A percentile compares a stretch with the other conserved stretches of the same genome.
phyloP scores from a whole-genome alignment of 352 stramenopile genomes.

The Phytophthora agathidicida region DNA sequence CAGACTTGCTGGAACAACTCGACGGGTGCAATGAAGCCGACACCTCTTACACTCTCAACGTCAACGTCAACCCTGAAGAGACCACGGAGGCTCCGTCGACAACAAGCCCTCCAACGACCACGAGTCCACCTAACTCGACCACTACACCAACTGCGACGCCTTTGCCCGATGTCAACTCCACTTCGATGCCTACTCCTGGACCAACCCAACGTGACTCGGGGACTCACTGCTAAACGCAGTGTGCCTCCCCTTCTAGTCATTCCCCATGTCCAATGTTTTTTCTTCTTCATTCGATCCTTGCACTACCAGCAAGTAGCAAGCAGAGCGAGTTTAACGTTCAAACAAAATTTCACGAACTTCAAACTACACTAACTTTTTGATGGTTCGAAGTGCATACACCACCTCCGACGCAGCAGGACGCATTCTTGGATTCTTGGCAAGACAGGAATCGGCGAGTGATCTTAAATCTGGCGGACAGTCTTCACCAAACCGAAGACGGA shows the following conservation, averaged over 20 bases:
- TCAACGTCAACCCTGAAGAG: conserved; percentile 9
- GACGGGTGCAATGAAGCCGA: conserved; percentile 4
- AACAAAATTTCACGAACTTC: neutral
- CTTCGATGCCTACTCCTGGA: conserved; percentile 12
- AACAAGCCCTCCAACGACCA: conserved; percentile 8
- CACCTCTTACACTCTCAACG: conserved; percentile 10
- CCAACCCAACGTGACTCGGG: conserved; percentile 11
- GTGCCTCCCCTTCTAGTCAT: too few species aligned
- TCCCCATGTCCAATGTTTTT: too few species aligned
- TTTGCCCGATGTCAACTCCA: conserved; percentile 12
- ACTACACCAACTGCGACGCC: neutral
- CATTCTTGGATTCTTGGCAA: conserved; percentile 39
- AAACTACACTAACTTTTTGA: conserved; percentile 32
- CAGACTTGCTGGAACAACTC: conserved; percentile 15
- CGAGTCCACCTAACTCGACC: conserved; percentile 6
- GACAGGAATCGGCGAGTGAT: conserved; percentile 42
- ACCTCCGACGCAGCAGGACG: conserved; percentile 54
- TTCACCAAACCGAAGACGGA: conserved; percentile 35
- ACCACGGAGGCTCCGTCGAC: conserved; percentile 5
- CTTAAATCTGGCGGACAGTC: conserved; percentile 43
- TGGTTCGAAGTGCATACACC: conserved; percentile 49
- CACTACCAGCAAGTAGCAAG: neutral
- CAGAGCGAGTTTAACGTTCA: neutral
- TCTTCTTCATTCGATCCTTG: neutral
- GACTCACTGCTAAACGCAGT: conserved; percentile 14